phyloP scores from a whole-genome alignment of 2,329 filamentous ascomycete genomes.

The Cercospora citrullina region DNA sequence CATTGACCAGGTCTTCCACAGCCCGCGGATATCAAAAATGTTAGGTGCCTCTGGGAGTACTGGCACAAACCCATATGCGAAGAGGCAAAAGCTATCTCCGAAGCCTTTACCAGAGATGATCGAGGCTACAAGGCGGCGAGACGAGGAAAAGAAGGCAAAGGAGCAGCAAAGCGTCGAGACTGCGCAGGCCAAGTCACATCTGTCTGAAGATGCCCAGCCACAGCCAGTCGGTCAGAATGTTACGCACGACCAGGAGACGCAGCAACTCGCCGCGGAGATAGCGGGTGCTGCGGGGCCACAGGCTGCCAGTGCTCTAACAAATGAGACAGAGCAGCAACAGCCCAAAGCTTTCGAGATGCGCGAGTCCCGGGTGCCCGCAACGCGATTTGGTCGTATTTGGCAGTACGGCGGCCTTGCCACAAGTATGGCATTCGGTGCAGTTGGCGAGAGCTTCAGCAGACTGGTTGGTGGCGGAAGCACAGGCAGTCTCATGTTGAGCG shows the following conservation, averaged over 20 bases:
- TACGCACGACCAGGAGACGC: conserved; percentile 39
- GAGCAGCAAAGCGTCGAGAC: conserved; percentile 9
- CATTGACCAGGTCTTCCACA: conserved; percentile 63
- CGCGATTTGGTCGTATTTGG: conserved; percentile 83
- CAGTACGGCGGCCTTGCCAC: conserved; percentile 92
- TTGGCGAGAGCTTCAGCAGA: conserved; percentile 80
- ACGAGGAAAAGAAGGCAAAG: conserved; percentile 19
- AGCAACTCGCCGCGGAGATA: conserved; percentile 40
- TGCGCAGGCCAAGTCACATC: not conserved
- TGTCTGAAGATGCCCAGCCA: not conserved
- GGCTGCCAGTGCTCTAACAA: not conserved
- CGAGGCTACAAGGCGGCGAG: conserved; percentile 31
- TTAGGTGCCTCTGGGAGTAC: conserved; percentile 42
- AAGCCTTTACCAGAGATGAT: conserved; percentile 40
- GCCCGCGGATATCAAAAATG: conserved; percentile 57
- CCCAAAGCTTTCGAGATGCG: conserved; percentile 64
- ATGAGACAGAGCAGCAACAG: not conserved
- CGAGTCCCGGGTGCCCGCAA: conserved; percentile 88
- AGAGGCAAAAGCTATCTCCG: conserved; percentile 34
- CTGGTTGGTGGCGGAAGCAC: conserved; percentile 63
- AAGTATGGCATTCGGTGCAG: conserved; percentile 90
- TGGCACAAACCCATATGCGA: conserved; percentile 43
- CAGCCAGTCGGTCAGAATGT: not conserved
- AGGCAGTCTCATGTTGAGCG: conserved; percentile 83
- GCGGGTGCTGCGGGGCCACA: conserved; percentile 37